Evolutionary conservation across 1,139 yeast species (phyloP), one percentile per base, ranked within the genome.

Genomic region (Diutina pseudorugosa): DNA sequence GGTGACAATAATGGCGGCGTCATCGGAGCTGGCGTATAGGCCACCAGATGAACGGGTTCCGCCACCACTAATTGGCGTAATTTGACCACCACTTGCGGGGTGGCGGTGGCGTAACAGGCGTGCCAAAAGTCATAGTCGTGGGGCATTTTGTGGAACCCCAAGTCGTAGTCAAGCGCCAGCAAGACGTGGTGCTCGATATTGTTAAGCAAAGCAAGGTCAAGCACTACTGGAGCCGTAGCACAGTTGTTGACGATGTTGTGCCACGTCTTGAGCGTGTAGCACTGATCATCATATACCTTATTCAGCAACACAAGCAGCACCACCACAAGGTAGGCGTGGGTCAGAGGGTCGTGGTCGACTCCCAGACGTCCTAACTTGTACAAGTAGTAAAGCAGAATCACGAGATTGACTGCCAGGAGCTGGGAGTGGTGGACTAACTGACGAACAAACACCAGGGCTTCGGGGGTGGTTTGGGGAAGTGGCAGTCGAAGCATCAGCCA

Each of bases 351-450:
- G 14, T 45, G 49, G 27, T 23, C 14, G 23, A 27, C 23, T 4
- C n/a, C 6, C 21, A 20, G 14, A 6, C n/a, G 19, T 14, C 20
- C 12, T n/a, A 45, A 69, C 55, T 63, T 64, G 60, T 67, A 62
- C 25, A 69, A 53, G 54, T 65, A 67, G 56, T 68, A 65, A 51
- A 69, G 59, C 51, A 68, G 60, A 27, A 71, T 67, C 23, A 68
- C 56, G 51, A 71, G 60, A 56, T 70, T 70, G 20, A 65, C 65
- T 4, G 59, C 53, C 4, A 68, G 54, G 43, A 71, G 56, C 56
- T 70, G 73, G 16, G 72, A 66, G 51, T 65, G 61, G 51, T 59
- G 55, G 11, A 68, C 59, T 40, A 67, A 56, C 51, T 57, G 57
- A 40, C 54, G 55, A 51, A 66, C 52, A 54, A 61, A 66, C 23